phyloP scores from a whole-genome alignment of 2,329 filamentous ascomycete species.

The Chalara sp. region DNA sequence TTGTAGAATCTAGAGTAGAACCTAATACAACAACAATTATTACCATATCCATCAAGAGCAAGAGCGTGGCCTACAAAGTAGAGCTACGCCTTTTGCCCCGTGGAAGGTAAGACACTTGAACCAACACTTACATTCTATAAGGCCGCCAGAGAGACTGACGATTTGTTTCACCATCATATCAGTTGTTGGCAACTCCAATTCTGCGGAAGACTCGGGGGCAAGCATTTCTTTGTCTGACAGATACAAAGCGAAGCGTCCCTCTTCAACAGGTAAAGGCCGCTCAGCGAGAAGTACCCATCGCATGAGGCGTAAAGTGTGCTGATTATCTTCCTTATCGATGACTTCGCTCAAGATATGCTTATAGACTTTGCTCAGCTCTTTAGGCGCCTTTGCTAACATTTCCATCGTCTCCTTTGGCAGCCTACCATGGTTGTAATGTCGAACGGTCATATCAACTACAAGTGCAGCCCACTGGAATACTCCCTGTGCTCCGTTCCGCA shows the following conservation, averaged over 20 bases:
- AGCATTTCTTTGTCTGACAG: background rate
- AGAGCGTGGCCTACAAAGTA: no score
- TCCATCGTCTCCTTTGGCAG: background rate
- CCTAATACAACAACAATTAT: no score
- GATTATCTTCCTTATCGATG: constrained; percentile 12
- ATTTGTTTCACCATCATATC: background rate
- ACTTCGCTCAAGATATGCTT: constrained; percentile 5
- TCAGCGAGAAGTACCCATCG: constrained; percentile 19
- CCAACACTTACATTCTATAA: constrained; percentile 11
- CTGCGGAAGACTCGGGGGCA: background rate
- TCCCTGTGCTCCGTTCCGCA: constrained; percentile 23
- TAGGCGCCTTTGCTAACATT: constrained; percentile 1
- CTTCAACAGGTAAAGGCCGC: constrained; percentile 12
- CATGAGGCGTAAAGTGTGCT: constrained; percentile 11
- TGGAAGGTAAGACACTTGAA: no score
- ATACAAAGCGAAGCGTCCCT: constrained; percentile 10
- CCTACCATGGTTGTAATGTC: constrained; percentile 4
- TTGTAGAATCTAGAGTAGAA: no score
- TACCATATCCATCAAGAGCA: no score
- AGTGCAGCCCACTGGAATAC: constrained; percentile 32
- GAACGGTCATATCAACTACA: constrained; percentile 7
- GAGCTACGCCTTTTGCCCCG: no score
- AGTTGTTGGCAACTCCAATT: background rate
- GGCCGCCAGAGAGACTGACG: background rate
- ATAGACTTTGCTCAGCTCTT: background rate